Percentiles rank a stretch among this genome's conserved stretches.
Evolutionary conservation across 164 flowering plant species (phyloP).

Genomic region (Sedum album): DNA sequence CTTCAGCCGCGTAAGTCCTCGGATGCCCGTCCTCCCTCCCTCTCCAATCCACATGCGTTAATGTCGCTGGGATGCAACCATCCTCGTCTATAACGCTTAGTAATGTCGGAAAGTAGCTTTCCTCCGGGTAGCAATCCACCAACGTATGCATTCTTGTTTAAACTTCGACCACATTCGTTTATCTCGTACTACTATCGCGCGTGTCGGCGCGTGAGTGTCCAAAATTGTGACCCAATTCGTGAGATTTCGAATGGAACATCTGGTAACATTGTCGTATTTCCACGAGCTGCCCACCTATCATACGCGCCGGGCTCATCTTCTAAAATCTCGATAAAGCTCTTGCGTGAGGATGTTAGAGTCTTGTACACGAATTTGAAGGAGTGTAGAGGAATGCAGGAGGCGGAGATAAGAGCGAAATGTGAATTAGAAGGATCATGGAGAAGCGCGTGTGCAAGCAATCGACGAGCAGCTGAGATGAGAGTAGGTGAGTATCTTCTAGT

Average conservation of each 20-base stretch:
- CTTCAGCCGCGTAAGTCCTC: constrained; percentile 31
- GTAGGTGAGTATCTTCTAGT: no score
- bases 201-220: no score
- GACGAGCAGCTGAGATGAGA: no score
- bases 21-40: constrained; percentile 62
- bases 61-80: constrained; percentile 54
- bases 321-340: constrained; percentile 77
- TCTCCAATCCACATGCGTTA: no score
- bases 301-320: constrained; percentile 32
- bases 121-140: constrained; percentile 75
- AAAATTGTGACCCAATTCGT: no score
- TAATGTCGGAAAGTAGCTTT: constrained; percentile 87
- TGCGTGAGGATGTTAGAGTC: constrained; percentile 26
- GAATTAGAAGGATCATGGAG: constrained; percentile 54
- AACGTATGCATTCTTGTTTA: no score
- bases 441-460: no score
- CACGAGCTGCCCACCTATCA: constrained; percentile 64
- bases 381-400: no score
- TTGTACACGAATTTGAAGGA: no score
- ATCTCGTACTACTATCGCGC: no score
- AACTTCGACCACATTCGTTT: no score
- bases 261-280: constrained; percentile 42
- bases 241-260: constrained; percentile 39
- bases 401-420: constrained; percentile 64
- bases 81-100: constrained; percentile 38